These are phyloP conservation scores for Cyberlindnera amylophila DNA, from an alignment of 805 yeast genomes.

Conservation along the genomic window DNA sequence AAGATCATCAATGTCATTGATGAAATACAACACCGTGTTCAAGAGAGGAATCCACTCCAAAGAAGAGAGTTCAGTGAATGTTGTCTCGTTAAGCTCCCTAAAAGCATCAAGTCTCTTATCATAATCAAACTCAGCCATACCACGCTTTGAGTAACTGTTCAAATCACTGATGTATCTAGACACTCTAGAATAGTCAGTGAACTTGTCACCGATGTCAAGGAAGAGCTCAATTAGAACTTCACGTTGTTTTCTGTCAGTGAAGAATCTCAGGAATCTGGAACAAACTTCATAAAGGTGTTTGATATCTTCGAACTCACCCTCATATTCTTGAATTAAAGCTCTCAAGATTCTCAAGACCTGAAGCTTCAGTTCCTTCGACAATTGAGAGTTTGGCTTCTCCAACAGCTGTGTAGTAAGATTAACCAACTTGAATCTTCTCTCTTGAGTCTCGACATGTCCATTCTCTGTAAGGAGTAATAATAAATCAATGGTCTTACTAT, in stretches of 20 bases:
- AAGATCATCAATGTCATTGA: conserved; percentile 75
- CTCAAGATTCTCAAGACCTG: conserved; percentile 56
- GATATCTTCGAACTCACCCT: conserved; percentile 50
- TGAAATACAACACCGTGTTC: conserved; percentile 61
- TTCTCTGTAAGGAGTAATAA: conserved; percentile 51
- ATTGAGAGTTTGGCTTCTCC: conserved; percentile 50
- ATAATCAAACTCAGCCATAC: conserved; percentile 75
- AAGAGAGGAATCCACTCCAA: conserved; percentile 79
- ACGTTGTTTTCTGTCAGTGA: conserved; percentile 61
- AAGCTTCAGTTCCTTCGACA: conserved; percentile 49
- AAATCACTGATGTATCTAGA: conserved; percentile 56
- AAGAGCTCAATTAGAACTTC: conserved; percentile 58
- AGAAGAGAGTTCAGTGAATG: conserved; percentile 40
- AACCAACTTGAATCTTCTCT: conserved; percentile 49
- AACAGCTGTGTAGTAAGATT: conserved; percentile 56
- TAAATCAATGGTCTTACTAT: conserved; percentile 48
- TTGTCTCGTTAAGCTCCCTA: conserved; percentile 54
- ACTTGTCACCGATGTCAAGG: conserved; percentile 50
- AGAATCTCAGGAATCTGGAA: conserved; percentile 55
- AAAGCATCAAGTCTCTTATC: conserved; percentile 69
- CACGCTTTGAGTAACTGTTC: conserved; percentile 60
- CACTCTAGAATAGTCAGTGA: conserved; percentile 40
- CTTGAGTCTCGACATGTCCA: conserved; percentile 52
- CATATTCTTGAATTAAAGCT: conserved; percentile 47
- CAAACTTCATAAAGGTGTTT: conserved; percentile 44